phyloP scores from a whole-genome alignment of 331 rosid species.

The Malus hybrid region DNA sequence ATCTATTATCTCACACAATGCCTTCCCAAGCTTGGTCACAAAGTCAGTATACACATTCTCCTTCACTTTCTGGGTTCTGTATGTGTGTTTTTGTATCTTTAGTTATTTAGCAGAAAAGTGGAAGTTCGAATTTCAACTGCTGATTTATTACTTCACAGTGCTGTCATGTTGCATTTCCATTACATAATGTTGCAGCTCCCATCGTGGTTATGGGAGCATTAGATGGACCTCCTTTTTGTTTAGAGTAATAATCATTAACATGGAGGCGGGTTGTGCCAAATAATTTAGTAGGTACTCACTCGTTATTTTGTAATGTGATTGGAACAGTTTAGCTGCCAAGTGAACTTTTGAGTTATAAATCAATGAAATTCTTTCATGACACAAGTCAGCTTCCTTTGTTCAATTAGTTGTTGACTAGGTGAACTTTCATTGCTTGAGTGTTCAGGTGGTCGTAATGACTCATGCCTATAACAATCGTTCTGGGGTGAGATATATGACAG shows the following conservation, averaged over 20 bases:
- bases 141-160: not conserved
- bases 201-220: not conserved
- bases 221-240: not conserved
- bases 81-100: not conserved
- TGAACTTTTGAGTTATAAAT: not conserved
- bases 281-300: not conserved
- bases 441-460: constrained; percentile 87
- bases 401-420: not conserved
- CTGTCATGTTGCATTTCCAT: not conserved
- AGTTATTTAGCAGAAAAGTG: not conserved
- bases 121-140: not conserved
- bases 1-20: constrained; percentile 83
- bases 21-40: constrained; percentile 85
- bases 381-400: not conserved
- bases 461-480: constrained; percentile 91
- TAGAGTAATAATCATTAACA: not conserved
- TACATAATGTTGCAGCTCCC: not conserved
- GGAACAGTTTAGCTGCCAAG: not conserved
- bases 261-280: not conserved
- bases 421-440: constrained; percentile 10
- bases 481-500: constrained; percentile 85
- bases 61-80: constrained; percentile 6
- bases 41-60: constrained; percentile 39
- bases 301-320: not conserved
- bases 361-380: not conserved